Evolutionary conservation across 495 filamentous ascomycete species (phyloP), one percentile per base, ranked within the genome.

Genomic region (Cairneyella variabilis): DNA sequence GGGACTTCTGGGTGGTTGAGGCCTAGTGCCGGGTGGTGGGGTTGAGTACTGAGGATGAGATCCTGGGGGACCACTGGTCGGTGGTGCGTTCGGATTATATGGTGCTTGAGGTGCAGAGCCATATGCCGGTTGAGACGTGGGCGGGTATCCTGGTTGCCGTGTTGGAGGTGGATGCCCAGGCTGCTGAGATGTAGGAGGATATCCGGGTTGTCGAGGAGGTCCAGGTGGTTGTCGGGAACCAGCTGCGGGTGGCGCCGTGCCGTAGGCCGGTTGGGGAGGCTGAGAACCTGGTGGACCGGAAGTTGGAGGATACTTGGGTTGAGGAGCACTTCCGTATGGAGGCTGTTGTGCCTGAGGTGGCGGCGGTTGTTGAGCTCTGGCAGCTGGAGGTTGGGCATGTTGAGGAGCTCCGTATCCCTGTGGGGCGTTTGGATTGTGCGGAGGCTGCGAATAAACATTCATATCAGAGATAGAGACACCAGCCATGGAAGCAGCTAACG

Each of bases 401-500:
- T 34, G 30, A 34, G 30, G 30, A 1, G 41, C 17, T 20, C 14
- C 22, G 41, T 28, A 26, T 10, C 8, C 4, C 7, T 7, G 38
- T 16, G 26, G 49, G 20, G 38, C 25, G 6, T 25, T n/a, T 32
- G 49, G 39, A n/a, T 38, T 26, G 14, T 30, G 49, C 14, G 43
- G 49, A 34, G 37, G 25, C 25, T 42, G 48, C 14, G 36, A 22
- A n/a, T 12, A 12, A 1, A 16, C 23, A 8, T 10, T 11, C 2
- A 23, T 28, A 22, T 51, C 36, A 3, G 34, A 38, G 38, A 52
- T 42, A 2, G 49, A 52, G 16, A 42, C 26, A 6, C 20, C 49
- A 20, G 49, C 49, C 38, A 52, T 43, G 2, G 38, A 21, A 28
- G 18, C 37, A n/a, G 49, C 20, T 26, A 52, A 34, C 18, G 37